Conservation (phyloP, 306 rosid species). For the Gastrolobium villosum region DNA sequence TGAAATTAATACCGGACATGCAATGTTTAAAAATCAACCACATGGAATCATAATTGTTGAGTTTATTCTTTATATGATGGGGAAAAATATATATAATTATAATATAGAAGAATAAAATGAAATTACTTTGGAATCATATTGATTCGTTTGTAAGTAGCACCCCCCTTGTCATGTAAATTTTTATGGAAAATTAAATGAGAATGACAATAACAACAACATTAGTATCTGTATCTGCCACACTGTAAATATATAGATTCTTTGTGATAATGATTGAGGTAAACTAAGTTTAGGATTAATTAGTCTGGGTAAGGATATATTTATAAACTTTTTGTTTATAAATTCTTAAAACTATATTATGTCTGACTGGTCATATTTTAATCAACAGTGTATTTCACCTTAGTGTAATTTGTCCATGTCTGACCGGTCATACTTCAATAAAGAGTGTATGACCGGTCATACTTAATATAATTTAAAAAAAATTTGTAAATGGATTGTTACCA, state of each 20-base stretch:
- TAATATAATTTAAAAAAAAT: too few species aligned
- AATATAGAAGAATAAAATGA: background rate
- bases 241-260: background rate
- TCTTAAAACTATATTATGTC: too few species aligned
- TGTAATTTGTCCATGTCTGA: too few species aligned
- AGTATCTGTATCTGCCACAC: background rate
- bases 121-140: background rate
- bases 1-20: background rate
- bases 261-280: constrained; percentile 14
- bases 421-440: too few species aligned
- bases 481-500: too few species aligned
- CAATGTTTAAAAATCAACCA: background rate
- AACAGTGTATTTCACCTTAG: too few species aligned
- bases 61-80: constrained; percentile 9
- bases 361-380: too few species aligned
- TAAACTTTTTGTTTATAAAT: too few species aligned
- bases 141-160: background rate
- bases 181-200: background rate
- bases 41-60: background rate
- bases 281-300: background rate
- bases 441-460: too few species aligned
- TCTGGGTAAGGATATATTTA: too few species aligned
- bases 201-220: background rate
- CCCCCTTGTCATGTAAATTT: constrained; percentile 10
- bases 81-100: too few species aligned